Evolutionary conservation across 2,329 filamentous ascomycete species (phyloP).

Genomic region (Trichoderma sp.): DNA sequence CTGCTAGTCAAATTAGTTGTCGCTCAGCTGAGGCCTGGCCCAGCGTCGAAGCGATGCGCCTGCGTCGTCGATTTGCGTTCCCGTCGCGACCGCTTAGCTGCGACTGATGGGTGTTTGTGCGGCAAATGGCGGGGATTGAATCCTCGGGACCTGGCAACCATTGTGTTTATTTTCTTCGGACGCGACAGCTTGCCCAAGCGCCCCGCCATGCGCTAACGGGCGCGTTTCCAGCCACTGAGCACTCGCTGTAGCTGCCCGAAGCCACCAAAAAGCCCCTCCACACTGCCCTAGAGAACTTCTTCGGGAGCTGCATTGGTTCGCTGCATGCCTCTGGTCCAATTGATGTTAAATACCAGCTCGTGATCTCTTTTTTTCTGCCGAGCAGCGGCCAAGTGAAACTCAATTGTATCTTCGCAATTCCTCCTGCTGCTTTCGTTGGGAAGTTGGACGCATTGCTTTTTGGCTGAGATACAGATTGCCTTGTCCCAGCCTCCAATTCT

Average conservation of each 20-base stretch:
- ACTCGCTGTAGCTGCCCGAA: constrained; percentile 11
- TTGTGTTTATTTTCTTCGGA: constrained; percentile 26
- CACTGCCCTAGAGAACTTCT: constrained; percentile 11
- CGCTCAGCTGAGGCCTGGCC: not conserved
- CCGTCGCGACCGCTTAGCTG: not conserved
- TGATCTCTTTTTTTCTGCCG: not conserved
- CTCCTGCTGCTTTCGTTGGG: not conserved
- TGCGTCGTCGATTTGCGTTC: not conserved
- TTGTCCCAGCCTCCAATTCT: not conserved
- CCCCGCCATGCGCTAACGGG: constrained; percentile 11
- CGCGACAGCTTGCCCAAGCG: constrained; percentile 13
- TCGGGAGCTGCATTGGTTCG: constrained; percentile 3
- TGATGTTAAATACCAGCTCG: not conserved
- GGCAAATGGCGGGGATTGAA: constrained; percentile 15
- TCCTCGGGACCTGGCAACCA: constrained; percentile 26
- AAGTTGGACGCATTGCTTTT: not conserved
- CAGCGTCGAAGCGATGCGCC: not conserved
- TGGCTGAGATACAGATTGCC: not conserved
- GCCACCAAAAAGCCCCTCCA: constrained; percentile 15
- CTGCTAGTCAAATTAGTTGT: not conserved
- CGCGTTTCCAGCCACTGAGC: constrained; percentile 17
- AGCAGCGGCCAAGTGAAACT: not conserved
- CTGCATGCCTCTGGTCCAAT: not conserved
- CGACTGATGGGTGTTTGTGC: not conserved
- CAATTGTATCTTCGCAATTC: not conserved